Evolutionary conservation across 352 stramenopile species (phyloP), one percentile per base, ranked within the genome.

Genomic region (Globisporangium orthogonon): DNA sequence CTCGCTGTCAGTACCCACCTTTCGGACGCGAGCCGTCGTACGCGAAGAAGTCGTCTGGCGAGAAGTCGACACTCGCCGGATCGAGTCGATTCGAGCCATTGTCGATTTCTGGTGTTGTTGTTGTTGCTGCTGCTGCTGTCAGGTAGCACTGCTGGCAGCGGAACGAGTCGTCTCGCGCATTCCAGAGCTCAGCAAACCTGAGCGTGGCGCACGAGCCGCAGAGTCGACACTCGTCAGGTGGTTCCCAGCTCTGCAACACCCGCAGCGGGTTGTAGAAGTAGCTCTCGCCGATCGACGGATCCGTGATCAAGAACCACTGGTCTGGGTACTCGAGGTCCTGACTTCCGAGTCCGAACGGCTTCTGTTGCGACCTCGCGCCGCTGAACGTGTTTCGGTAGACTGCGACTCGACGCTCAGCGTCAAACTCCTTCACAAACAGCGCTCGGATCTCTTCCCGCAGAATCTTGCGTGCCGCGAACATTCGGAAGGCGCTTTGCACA

Each of bases 221-320:
- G 13, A 80, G 56, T 30, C 71, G 63, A 33, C 77, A 90, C 6
- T 84, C 78, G 10, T 71, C 63, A 0, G 78, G 79, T 10, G 62
- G 67, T 14, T 79, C 63, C 79, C 83, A 92, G 45, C 58, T 77
- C 55, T 90, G 79, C 7, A 62, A 54, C 67, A 84, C 82, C 30
- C 35, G 60, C 56, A 52, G 66, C 14, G 78, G 76, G 50, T 90
- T 81, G 70, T 86, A 92, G 59, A 82, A 92, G 66, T 76, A 88
- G n/a, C 54, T 54, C 41, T 86, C 74, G 31, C 63, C 76, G 15
- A 81, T 71, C 13, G 69, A 52, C 7, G 66, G 51, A 46, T 89
- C 78, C 17, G 61, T 45, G 17, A 90, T 71, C 31, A 86, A 50
- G 18, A 86, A 66, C 79, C 83, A 92, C 46, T 73, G 66, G 30